Base-by-base conservation (phyloP, 495 filamentous ascomycete species). In the Bombardia bombarda region DNA sequence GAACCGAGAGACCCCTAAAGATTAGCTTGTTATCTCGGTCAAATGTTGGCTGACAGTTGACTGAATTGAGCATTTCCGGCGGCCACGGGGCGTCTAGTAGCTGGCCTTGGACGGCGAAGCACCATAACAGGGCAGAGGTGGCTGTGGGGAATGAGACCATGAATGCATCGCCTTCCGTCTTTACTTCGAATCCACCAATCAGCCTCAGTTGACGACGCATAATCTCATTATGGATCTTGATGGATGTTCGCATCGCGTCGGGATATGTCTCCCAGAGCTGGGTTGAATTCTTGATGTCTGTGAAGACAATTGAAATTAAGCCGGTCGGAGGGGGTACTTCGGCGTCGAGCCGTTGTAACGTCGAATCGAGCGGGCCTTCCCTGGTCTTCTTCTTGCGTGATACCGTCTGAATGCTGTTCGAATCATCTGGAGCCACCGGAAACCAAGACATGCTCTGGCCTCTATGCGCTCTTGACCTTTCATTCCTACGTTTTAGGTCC, bases 91-190 rank as follows among this genome's bases (percentile, higher is more conserved):
- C 86, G 47, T 90, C 83, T 0, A 99, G 74, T 3, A 99, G 77
- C 44, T 83, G 77, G 37, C 73, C 81, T 61, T 99, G 92, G 37
- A 95, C 90, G 40, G 88, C 84, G 65, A 99, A 97, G 48, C 82
- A 90, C 92, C 92, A 99, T 18, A 96, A 72, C 30, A 99, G 68
- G 4, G 92, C 90, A 7, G 88, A 86, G 0, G 92, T 97, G 2
- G 88, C 87, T 1, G 93, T 96, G 3, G 87, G 84, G 63, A 99
- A 99, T 24, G 88, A 92, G 13, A 99, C 92, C 89, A 99, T 96
- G 61, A 99, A 99, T 28, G 93, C 92, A 65, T 99, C 92, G 47
- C 92, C 92, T 84, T 99, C 92, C 0, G 92, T 97, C 71, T 99
- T 99, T 58, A 99, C 89, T 65, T 99, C 92, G 56, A 96, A 99